Evolutionary conservation across 1,284 basidiomycete species (phyloP).

Genomic region (Microbotryomycetes sp.): DNA sequence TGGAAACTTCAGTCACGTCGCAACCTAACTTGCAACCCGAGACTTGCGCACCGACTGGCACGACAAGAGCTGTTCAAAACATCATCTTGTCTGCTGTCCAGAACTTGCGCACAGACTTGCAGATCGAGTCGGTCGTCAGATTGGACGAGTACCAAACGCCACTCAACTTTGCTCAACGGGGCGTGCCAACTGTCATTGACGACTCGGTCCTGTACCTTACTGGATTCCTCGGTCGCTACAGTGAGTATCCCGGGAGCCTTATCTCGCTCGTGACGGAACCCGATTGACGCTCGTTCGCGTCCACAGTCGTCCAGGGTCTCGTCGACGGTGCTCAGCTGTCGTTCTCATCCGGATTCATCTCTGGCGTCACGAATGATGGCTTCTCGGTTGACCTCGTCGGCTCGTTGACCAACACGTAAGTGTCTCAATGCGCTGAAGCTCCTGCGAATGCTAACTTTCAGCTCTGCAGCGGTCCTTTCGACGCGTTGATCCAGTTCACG

Average conservation of each 20-base stretch:
- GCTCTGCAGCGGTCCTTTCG: conserved; percentile 51
- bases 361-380: conserved; percentile 51
- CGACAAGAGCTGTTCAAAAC: conserved; percentile 48
- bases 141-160: conserved; percentile 47
- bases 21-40: conserved; percentile 36
- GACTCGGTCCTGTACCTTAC: conserved; percentile 59
- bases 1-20: conserved; percentile 32
- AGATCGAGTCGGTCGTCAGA: conserved; percentile 35
- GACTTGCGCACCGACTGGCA: conserved; percentile 44
- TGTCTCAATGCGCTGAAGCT: background rate
- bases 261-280: conserved; percentile 33
- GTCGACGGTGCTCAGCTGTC: conserved; percentile 54
- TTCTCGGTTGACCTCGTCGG: conserved; percentile 41
- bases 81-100: conserved; percentile 59
- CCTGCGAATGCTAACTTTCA: background rate
- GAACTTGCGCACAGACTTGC: conserved; percentile 53
- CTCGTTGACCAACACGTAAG: conserved; percentile 47
- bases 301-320: conserved; percentile 59
- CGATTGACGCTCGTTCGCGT: conserved; percentile 32
- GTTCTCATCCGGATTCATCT: conserved; percentile 58
- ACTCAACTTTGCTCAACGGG: conserved; percentile 56
- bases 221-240: conserved; percentile 52
- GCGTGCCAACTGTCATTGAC: conserved; percentile 60
- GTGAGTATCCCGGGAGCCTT: conserved; percentile 24
- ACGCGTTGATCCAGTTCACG: conserved; percentile 42